These are phyloP conservation scores for Fonsecaea monophora DNA, from an alignment of 2,329 filamentous ascomycete genomes.

Conservation along the genomic window DNA sequence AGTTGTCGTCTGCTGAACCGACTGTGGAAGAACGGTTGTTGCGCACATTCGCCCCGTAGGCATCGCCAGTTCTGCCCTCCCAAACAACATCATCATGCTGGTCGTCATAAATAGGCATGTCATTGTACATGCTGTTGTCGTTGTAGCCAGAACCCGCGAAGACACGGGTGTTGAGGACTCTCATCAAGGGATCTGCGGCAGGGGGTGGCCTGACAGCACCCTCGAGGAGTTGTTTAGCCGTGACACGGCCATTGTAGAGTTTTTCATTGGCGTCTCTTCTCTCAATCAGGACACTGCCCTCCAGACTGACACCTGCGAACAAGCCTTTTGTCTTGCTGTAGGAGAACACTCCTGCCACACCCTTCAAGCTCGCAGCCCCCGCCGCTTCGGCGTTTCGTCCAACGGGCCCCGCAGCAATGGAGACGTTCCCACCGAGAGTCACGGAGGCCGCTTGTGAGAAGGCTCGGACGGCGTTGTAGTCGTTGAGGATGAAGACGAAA, in stretches of 20 bases:
- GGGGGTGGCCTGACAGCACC: slow-evolving; percentile 79
- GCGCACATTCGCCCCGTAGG: slow-evolving; percentile 70
- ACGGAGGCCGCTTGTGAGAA: slow-evolving; percentile 92
- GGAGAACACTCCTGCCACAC: slow-evolving; percentile 90
- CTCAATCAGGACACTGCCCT: slow-evolving; percentile 92
- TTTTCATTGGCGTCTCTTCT: slow-evolving; percentile 96
- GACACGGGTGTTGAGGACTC: slow-evolving; percentile 80
- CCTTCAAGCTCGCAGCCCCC: slow-evolving; percentile 86
- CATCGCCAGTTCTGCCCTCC: slow-evolving; percentile 75
- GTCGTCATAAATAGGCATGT: slow-evolving; percentile 87
- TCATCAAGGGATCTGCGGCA: slow-evolving; percentile 82
- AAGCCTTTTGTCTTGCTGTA: slow-evolving; percentile 98
- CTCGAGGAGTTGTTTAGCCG: slow-evolving; percentile 79
- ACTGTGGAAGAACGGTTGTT: slow-evolving; percentile 64
- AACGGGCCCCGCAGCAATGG: slow-evolving; percentile 89
- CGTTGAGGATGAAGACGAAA: slow-evolving; percentile 98
- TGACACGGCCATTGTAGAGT: slow-evolving; percentile 83
- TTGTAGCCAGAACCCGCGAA: slow-evolving; percentile 72
- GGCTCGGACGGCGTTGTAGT: slow-evolving; percentile 83
- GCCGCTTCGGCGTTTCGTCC: slow-evolving; percentile 96
- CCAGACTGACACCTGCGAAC: slow-evolving; percentile 92
- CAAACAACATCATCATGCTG: slow-evolving; percentile 81
- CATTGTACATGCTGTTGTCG: slow-evolving; percentile 82
- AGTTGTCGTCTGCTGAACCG: slow-evolving; percentile 54
- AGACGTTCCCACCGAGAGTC: slow-evolving; percentile 94